These are phyloP conservation scores for Actinomortierella ambigua DNA, from an alignment of 371 early-diverging fungal species.

Conservation along the genomic window DNA sequence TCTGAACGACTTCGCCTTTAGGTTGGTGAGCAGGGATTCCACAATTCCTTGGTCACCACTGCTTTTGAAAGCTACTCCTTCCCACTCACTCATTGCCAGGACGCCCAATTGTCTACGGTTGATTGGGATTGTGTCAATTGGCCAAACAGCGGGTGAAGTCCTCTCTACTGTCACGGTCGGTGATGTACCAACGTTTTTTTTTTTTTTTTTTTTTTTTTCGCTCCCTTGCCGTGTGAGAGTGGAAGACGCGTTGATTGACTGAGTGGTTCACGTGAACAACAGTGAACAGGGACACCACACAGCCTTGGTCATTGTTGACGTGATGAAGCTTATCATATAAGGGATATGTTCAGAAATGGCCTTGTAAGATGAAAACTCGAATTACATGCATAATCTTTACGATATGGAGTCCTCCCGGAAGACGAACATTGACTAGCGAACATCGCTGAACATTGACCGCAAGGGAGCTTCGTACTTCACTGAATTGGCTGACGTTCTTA, in stretches of 20 bases:
- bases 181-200: slow-evolving; percentile 31
- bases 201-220: too few relatives aligned
- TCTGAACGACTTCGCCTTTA: slow-evolving; percentile 15
- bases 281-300: slow-evolving; percentile 22
- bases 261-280: slow-evolving; percentile 14
- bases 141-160: slow-evolving; percentile 23
- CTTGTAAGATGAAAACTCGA: slow-evolving; percentile 9
- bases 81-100: slow-evolving; percentile 8
- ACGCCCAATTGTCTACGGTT: slow-evolving; percentile 7
- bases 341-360: background rate
- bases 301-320: slow-evolving; percentile 27
- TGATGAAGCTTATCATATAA: background rate
- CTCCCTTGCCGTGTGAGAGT: slow-evolving; percentile 32
- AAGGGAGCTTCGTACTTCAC: slow-evolving; percentile 14
- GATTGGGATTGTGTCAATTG: slow-evolving; percentile 27
- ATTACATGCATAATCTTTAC: slow-evolving; percentile 5
- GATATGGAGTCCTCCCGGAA: background rate
- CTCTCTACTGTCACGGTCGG: slow-evolving; percentile 12
- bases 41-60: slow-evolving; percentile 19
- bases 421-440: slow-evolving; percentile 8
- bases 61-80: slow-evolving; percentile 18
- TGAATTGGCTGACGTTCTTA: slow-evolving; percentile 9
- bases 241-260: slow-evolving; percentile 26
- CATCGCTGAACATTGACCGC: slow-evolving; percentile 5
- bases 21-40: slow-evolving; percentile 17